A percentile compares a stretch with the other conserved stretches of the same genome.
Evolutionary conservation across 2,329 filamentous ascomycete genomes (phyloP).

Genomic region (Knoxdaviesia proteae): DNA sequence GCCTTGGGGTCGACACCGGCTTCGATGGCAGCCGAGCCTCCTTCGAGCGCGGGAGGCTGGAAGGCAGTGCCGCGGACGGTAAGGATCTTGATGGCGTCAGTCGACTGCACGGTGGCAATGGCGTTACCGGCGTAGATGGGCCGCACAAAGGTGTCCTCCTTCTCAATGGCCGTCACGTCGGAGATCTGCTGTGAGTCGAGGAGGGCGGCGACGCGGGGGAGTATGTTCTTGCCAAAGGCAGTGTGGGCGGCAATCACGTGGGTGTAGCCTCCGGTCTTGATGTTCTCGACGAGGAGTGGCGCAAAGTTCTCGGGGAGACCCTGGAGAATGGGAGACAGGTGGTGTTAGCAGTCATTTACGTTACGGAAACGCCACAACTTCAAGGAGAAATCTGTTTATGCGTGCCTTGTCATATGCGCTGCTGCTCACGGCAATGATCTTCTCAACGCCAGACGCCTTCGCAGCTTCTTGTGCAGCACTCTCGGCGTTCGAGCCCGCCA

Average conservation of each 20-base stretch:
- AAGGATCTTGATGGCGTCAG: constrained; percentile 67
- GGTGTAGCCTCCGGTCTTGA: constrained; percentile 86
- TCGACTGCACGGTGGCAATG: constrained; percentile 84
- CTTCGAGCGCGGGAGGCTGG: constrained; percentile 47
- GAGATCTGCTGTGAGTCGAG: constrained; percentile 87
- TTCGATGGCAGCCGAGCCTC: constrained; percentile 56
- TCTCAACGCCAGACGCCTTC: constrained; percentile 77
- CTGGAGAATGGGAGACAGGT: constrained; percentile 18
- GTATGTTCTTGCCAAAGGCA: constrained; percentile 85
- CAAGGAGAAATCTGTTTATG: not conserved
- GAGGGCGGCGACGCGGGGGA: constrained; percentile 79
- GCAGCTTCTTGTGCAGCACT: constrained; percentile 61
- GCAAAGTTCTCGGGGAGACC: constrained; percentile 87
- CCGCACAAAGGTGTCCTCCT: constrained; percentile 84
- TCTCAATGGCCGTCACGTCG: constrained; percentile 70
- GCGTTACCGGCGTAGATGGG: constrained; percentile 97
- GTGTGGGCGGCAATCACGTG: constrained; percentile 83
- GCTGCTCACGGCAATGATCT: constrained; percentile 77
- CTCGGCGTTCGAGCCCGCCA: constrained; percentile 66
- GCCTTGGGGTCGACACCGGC: constrained; percentile 70
- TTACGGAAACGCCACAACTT: no score
- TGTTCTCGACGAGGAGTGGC: constrained; percentile 84
- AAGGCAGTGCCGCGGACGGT: constrained; percentile 91
- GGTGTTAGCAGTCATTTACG: not conserved
- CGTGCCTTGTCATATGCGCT: constrained; percentile 73